phyloP scores from a whole-genome alignment of 345 rosid species.

The Eucalyptus victrix region DNA sequence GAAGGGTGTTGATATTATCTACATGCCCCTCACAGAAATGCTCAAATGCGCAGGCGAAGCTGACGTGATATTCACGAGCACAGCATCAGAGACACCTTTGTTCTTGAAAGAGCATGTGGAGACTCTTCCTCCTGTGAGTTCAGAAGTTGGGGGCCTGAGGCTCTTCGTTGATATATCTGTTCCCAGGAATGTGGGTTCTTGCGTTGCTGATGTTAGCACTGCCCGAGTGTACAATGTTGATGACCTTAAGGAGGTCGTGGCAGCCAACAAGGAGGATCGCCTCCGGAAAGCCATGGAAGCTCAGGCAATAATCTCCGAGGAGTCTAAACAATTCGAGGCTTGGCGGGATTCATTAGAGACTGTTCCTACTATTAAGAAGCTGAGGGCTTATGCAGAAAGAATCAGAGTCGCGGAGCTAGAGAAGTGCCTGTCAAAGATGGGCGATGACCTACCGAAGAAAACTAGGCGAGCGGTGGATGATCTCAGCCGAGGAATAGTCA shows the following conservation, averaged over 20 bases:
- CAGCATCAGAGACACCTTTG: conserved; percentile 26
- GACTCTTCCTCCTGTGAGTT: conserved; percentile 16
- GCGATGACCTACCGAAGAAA: conserved; percentile 33
- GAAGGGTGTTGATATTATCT: conserved; percentile 19
- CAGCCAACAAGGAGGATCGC: conserved; percentile 40
- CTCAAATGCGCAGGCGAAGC: conserved; percentile 23
- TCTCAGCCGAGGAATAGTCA: conserved; percentile 36
- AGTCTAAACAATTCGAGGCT: conserved; percentile 35
- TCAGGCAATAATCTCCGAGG: conserved; percentile 24
- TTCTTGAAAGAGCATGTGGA: conserved; percentile 21
- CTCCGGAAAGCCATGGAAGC: conserved; percentile 38
- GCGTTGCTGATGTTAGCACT: conserved; percentile 14
- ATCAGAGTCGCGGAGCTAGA: conserved; percentile 30
- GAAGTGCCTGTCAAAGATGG: conserved; percentile 35
- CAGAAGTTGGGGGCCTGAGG: conserved; percentile 21
- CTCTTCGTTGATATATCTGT: conserved; percentile 33
- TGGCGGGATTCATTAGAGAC: conserved; percentile 45
- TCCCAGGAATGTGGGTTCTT: conserved; percentile 33
- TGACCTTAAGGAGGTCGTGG: conserved; percentile 42
- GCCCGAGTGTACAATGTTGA: conserved; percentile 31
- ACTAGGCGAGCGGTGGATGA: conserved; percentile 33
- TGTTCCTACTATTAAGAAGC: conserved; percentile 42
- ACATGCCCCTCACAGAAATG: conserved; percentile 28
- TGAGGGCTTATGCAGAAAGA: conserved; percentile 40
- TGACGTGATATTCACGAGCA: conserved; percentile 33